Evolutionary conservation across 768 basidiomycete genomes (phyloP), one percentile per base, ranked within the genome.

Genomic region (Suillus bovinus): DNA sequence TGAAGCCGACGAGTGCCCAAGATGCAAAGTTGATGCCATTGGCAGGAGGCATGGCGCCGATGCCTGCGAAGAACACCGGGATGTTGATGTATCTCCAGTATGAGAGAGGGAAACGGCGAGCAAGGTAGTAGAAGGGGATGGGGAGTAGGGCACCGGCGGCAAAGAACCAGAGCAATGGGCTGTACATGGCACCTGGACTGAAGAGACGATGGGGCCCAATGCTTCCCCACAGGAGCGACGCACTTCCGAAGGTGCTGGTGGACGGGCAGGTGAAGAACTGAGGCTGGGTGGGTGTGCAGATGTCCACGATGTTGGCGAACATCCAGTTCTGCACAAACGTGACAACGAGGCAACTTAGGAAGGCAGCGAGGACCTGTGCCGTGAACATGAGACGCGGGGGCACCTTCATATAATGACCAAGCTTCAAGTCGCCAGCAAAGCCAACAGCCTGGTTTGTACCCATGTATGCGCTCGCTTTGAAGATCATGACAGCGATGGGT

Each of bases 331-430:
- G 90, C 3, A 91, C 84, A 20, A 80, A 71, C 31, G 82, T 82
- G 39, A 83, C 80, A 58, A 90, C 83, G 68, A 93, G 77, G 71
- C 80, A 76, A 54, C 81, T 76, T 61, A 95, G 69, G 36, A 84
- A 58, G 5, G 84, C 81, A 9, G 91, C 81, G 52, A 88, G 72
- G 61, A 87, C 75, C 69, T 94, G 91, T 33, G 84, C 77, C 24
- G 69, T 39, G 78, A 96, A 95, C 83, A 93, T 91, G 65, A 86
- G 77, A 61, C 90, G 85, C 52, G 93, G 94, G 8, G 91, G 91
- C 50, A 95, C 79, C 79, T 95, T 94, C 89, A 91, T 91, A 77
- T 94, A 94, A 72, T 93, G 91, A 27, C 90, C 93, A 49, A 94
- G 83, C 76, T 96, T 96, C 69, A 94, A 79, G 70, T 92, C 88